A percentile compares a stretch with the other conserved stretches of the same genome.
Conservation (phyloP, 768 basidiomycete species). For the Pisolithus orientalis region DNA sequence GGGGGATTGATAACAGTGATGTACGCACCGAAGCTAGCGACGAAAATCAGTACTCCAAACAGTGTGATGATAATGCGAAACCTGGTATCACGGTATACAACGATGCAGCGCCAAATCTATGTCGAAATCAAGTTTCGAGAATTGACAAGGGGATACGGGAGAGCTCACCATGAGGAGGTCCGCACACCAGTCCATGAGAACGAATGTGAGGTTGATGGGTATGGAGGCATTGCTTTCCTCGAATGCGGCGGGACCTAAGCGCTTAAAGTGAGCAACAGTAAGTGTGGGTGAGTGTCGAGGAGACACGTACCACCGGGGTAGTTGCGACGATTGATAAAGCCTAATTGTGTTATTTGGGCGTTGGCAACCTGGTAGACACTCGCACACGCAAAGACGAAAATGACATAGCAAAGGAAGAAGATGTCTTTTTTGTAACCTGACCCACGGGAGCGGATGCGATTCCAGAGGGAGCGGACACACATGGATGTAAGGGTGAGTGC, state of each 20-base stretch:
- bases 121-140: not conserved
- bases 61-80: slow-evolving; percentile 10
- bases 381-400: slow-evolving; percentile 21
- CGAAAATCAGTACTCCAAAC: slow-evolving; percentile 15
- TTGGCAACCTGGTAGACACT: slow-evolving; percentile 22
- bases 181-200: slow-evolving; percentile 26
- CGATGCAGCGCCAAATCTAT: slow-evolving; percentile 29
- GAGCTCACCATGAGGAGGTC: slow-evolving; percentile 24
- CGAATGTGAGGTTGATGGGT: slow-evolving; percentile 25
- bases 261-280: no score
- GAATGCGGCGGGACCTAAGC: slow-evolving; percentile 19
- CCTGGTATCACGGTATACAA: slow-evolving; percentile 25
- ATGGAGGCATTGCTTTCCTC: slow-evolving; percentile 19
- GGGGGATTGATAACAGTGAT: not conserved
- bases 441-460: slow-evolving; percentile 9
- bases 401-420: slow-evolving; percentile 26
- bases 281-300: not conserved
- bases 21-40: slow-evolving; percentile 19
- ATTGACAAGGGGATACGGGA: not conserved
- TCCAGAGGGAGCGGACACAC: slow-evolving; percentile 25
- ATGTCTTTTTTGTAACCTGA: slow-evolving; percentile 11
- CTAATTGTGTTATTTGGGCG: slow-evolving; percentile 22
- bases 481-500: slow-evolving; percentile 20
- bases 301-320: slow-evolving; percentile 23
- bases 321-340: slow-evolving; percentile 25